These are phyloP conservation scores for Coemansia interrupta DNA, from an alignment of 192 early-diverging fungal species.

Conservation along the genomic window DNA sequence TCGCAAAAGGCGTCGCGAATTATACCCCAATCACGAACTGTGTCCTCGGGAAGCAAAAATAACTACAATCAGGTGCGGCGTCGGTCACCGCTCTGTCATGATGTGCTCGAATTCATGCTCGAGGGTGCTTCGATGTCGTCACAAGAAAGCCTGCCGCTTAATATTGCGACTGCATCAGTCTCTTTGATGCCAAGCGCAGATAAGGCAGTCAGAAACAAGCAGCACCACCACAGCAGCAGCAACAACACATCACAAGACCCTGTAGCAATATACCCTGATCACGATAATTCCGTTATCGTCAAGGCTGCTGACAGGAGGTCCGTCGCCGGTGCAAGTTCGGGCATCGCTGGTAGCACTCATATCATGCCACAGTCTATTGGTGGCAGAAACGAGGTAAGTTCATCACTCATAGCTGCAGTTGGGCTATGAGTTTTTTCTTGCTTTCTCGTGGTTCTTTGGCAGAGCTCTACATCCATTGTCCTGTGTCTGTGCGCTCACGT, in stretches of 20 bases:
- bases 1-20: constrained; percentile 7
- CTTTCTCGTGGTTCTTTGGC: not conserved
- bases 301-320: too few relatives aligned
- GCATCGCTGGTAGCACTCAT: too few relatives aligned
- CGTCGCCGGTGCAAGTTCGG: too few relatives aligned
- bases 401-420: not conserved
- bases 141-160: constrained; percentile 32
- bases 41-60: constrained; percentile 10
- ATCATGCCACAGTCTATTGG: too few relatives aligned
- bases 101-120: constrained; percentile 49
- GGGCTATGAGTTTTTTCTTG: not conserved
- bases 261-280: too few relatives aligned
- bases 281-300: too few relatives aligned
- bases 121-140: constrained; percentile 41
- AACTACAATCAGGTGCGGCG: constrained; percentile 38
- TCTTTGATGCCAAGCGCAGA: not conserved
- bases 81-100: constrained; percentile 49
- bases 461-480: not conserved
- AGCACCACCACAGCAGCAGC: too few relatives aligned
- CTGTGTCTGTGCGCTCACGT: constrained; percentile 4
- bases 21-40: constrained; percentile 10
- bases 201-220: not conserved
- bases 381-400: not conserved
- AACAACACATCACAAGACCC: too few relatives aligned
- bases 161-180: not conserved